A percentile compares a stretch with the other conserved stretches of the same genome.
Evolutionary conservation across 805 yeast species (phyloP).

Genomic region (Wickerhamomyces sydowiorum): DNA sequence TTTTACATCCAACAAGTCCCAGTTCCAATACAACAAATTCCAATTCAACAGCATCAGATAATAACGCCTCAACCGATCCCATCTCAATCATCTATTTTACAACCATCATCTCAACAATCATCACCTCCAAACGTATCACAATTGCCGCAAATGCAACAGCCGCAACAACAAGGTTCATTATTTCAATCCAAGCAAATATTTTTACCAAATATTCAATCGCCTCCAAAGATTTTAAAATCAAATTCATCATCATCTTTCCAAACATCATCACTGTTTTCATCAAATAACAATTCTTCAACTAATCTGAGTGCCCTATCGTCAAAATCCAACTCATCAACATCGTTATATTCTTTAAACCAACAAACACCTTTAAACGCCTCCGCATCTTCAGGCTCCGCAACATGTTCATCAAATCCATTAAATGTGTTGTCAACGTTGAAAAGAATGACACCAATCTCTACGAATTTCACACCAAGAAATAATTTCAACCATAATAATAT

Average conservation of each 20-base stretch:
- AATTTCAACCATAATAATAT: constrained; percentile 15
- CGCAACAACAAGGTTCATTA: constrained; percentile 9
- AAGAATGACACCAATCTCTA: constrained; percentile 36
- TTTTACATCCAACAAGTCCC: neutral
- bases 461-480: constrained; percentile 17
- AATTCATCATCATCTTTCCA: constrained; percentile 19
- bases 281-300: constrained; percentile 18
- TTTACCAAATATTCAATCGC: constrained; percentile 22
- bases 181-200: constrained; percentile 16
- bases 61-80: constrained; percentile 13
- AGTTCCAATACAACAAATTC: neutral
- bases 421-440: constrained; percentile 20
- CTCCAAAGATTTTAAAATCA: constrained; percentile 24
- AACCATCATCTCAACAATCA: constrained; percentile 1
- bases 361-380: constrained; percentile 14
- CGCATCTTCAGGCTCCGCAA: too few relatives aligned
- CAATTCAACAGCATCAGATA: constrained; percentile 5
- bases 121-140: neutral
- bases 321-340: constrained; percentile 22
- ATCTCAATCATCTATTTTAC: constrained; percentile 19
- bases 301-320: constrained; percentile 20
- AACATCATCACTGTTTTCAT: constrained; percentile 19
- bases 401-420: too few relatives aligned
- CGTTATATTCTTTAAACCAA: constrained; percentile 16
- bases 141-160: neutral